Percentiles rank a stretch among this genome's conserved stretches.
phyloP scores from a whole-genome alignment of 108 stramenopile species.

The Nannochloropsis gaditana region DNA sequence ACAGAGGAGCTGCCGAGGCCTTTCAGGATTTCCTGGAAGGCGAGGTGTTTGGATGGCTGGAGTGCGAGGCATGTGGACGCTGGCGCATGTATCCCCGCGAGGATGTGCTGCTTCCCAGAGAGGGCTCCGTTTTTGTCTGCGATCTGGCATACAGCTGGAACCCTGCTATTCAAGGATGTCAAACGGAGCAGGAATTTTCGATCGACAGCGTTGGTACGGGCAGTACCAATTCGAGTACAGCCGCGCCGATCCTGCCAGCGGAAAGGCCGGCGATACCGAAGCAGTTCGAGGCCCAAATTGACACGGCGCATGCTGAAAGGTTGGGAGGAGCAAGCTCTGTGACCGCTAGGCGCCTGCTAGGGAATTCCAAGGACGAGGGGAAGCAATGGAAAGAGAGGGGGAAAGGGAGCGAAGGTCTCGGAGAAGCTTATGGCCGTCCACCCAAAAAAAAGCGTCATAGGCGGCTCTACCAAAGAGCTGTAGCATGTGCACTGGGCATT shows the following conservation, averaged over 20 bases:
- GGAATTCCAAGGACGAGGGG: neutral
- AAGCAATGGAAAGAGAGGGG: neutral
- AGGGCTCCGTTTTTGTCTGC: neutral
- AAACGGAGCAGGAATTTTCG: neutral
- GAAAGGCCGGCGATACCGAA: no score
- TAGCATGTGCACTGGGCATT: no score
- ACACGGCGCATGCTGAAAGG: no score
- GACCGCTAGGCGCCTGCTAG: no score
- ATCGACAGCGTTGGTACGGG: slow-evolving; percentile 1
- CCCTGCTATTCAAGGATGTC: neutral
- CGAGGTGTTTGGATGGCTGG: slow-evolving; percentile 19
- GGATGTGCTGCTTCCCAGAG: slow-evolving; percentile 1
- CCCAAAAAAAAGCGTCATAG: no score
- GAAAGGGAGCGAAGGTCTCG: neutral
- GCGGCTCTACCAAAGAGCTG: no score
- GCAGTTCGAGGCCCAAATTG: no score
- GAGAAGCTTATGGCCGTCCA: neutral
- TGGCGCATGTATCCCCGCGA: neutral
- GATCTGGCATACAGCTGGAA: neutral
- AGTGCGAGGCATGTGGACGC: neutral
- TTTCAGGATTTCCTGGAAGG: neutral
- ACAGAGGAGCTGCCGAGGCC: slow-evolving; percentile 8
- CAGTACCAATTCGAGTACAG: no score
- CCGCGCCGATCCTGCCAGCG: no score
- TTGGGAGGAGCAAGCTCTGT: no score